A percentile compares a stretch with the other conserved stretches of the same genome.
Conservation (phyloP, 169 alveolate genomes). For the Plasmodium falciparum region DNA sequence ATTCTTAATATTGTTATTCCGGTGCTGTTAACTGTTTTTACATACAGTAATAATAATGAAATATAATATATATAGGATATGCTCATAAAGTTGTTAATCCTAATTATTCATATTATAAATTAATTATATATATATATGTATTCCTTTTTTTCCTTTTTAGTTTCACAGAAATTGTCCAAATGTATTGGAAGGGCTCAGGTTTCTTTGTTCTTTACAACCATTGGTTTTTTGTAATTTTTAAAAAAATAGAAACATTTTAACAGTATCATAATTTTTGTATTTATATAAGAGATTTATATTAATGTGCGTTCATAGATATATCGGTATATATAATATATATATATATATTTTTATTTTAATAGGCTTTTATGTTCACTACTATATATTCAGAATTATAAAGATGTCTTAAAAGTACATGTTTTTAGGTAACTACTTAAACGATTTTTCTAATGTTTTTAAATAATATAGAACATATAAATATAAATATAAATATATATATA, state of each 20-base stretch:
- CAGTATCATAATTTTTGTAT: not conserved
- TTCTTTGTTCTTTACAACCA: conserved; percentile 62
- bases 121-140: too few species aligned
- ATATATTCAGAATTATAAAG: conserved; percentile 55
- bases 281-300: not conserved
- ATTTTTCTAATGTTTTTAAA: too few species aligned
- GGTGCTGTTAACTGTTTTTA: conserved; percentile 41
- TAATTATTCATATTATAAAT: too few species aligned
- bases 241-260: not conserved
- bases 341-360: not conserved
- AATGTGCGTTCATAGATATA: not conserved
- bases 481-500: not conserved
- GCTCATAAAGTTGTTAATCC: too few species aligned
- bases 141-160: conserved; percentile 10
- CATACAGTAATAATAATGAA: conserved; percentile 26
- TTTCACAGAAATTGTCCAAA: conserved; percentile 64
- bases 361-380: conserved; percentile 47
- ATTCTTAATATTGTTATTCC: conserved; percentile 64
- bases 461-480: not conserved
- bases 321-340: not conserved
- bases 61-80: not conserved
- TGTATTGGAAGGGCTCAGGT: conserved; percentile 72
- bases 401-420: conserved; percentile 60
- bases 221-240: conserved; percentile 53
- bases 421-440: conserved; percentile 20